A percentile compares a stretch with the other conserved stretches of the same genome.
Evolutionary conservation across 805 yeast species (phyloP).

Genomic region (Wickerhamomyces subpelliculosus): DNA sequence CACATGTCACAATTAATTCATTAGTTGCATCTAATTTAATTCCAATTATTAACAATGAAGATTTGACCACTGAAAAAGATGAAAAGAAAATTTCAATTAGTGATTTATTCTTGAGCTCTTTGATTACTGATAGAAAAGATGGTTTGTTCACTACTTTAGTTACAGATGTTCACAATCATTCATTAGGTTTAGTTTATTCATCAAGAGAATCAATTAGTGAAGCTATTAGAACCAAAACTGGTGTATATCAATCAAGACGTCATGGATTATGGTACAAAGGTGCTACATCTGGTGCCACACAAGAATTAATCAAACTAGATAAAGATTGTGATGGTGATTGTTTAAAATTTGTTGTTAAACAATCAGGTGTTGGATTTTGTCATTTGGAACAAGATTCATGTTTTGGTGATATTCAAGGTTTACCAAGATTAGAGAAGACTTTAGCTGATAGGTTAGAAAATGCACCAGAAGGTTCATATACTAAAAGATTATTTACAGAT

Average conservation of each 20-base stretch:
- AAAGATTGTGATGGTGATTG: conserved; percentile 93
- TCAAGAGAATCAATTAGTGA: conserved; percentile 74
- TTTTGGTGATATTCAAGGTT: conserved; percentile 66
- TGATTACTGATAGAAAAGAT: conserved; percentile 80
- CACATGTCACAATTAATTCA: conserved; percentile 11
- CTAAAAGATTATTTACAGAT: conserved; percentile 81
- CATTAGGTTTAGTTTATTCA: conserved; percentile 88
- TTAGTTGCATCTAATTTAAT: conserved; percentile 17
- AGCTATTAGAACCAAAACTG: conserved; percentile 74
- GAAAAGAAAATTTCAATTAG: conserved; percentile 28
- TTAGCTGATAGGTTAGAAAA: conserved; percentile 50
- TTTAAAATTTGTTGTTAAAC: conserved; percentile 78
- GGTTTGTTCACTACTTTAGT: conserved; percentile 83
- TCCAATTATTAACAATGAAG: conserved; percentile 16
- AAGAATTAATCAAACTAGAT: conserved; percentile 57
- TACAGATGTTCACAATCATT: conserved; percentile 56
- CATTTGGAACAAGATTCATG: conserved; percentile 80
- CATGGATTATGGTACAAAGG: conserved; percentile 97
- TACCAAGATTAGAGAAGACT: conserved; percentile 60
- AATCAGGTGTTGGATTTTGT: conserved; percentile 85
- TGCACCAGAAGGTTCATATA: conserved; percentile 94
- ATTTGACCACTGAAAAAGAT: conserved; percentile 15
- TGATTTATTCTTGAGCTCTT: conserved; percentile 40
- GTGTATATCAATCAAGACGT: conserved; percentile 91
- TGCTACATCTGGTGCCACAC: conserved; percentile 93